These are phyloP conservation scores for Alloascoidea hylecoeti DNA, from an alignment of 805 yeast genomes.

Conservation along the genomic window DNA sequence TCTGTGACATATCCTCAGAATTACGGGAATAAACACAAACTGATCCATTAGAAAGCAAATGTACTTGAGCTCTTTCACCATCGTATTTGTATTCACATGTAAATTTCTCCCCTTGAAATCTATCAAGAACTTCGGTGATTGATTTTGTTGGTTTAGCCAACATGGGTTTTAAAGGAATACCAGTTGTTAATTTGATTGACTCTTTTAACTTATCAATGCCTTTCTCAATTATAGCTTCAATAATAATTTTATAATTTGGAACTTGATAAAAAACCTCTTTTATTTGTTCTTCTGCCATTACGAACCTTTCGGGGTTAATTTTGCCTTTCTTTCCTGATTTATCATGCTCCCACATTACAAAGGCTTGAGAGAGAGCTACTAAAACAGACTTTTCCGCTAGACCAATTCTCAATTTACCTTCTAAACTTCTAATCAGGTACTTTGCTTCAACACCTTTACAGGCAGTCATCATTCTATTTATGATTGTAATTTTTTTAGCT, in stretches of 20 bases:
- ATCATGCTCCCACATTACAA: slow-evolving; percentile 42
- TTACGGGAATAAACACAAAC: slow-evolving; percentile 82
- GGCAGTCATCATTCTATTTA: slow-evolving; percentile 74
- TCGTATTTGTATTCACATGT: slow-evolving; percentile 97
- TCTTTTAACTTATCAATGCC: slow-evolving; percentile 58
- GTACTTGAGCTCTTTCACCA: slow-evolving; percentile 96
- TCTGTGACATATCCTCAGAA: slow-evolving; percentile 91
- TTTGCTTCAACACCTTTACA: slow-evolving; percentile 84
- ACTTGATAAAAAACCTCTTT: slow-evolving; percentile 81
- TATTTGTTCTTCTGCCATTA: slow-evolving; percentile 61
- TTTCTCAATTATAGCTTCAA: slow-evolving; percentile 44
- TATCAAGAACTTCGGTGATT: slow-evolving; percentile 79
- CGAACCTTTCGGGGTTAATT: slow-evolving; percentile 26
- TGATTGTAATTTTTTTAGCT: slow-evolving; percentile 57
- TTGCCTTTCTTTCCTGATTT: slow-evolving; percentile 16
- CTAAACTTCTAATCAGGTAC: slow-evolving; percentile 76
- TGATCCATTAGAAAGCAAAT: slow-evolving; percentile 47
- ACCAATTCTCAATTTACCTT: slow-evolving; percentile 87
- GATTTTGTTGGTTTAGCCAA: slow-evolving; percentile 95
- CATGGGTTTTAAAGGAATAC: slow-evolving; percentile 95
- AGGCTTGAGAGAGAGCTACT: slow-evolving; percentile 72
- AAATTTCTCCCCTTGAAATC: slow-evolving; percentile 73
- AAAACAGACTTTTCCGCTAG: slow-evolving; percentile 89
- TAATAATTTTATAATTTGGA: slow-evolving; percentile 79
- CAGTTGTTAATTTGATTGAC: slow-evolving; percentile 70